Evolutionary conservation across 2,329 filamentous ascomycete species (phyloP).

Genomic region (Botrytis aclada): DNA sequence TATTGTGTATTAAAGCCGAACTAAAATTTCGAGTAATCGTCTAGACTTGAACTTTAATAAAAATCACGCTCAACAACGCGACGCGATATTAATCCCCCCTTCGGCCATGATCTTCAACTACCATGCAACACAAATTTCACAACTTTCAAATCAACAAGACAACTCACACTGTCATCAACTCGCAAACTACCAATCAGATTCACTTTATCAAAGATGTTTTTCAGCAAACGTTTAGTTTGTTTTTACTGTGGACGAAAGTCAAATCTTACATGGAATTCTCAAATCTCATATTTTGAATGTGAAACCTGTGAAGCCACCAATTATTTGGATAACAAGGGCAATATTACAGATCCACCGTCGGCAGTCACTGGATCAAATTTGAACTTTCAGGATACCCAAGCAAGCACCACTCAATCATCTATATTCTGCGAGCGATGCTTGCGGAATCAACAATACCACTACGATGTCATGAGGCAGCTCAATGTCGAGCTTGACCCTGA

Average conservation of each 20-base stretch:
- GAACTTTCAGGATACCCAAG: constrained; percentile 47
- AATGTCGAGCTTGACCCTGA: constrained; percentile 62
- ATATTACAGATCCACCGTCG: constrained; percentile 83
- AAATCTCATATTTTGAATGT: constrained; percentile 67
- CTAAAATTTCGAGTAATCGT: not conserved
- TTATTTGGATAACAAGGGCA: constrained; percentile 84
- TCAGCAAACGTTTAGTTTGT: constrained; percentile 54
- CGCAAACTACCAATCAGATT: not conserved
- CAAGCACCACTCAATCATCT: constrained; percentile 33
- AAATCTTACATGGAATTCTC: constrained; percentile 54
- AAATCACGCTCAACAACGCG: not conserved
- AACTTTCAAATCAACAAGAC: not conserved
- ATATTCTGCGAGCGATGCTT: constrained; percentile 74
- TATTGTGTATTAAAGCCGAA: not conserved
- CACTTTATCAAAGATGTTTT: constrained; percentile 27
- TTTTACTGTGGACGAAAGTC: constrained; percentile 80
- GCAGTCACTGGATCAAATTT: constrained; percentile 50
- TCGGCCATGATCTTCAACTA: not conserved
- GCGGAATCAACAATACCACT: constrained; percentile 84
- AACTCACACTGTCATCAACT: not conserved
- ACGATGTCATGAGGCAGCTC: constrained; percentile 74
- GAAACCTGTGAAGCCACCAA: constrained; percentile 80
- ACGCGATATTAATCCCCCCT: not conserved
- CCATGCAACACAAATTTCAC: not conserved
- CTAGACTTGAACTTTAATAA: constrained; percentile 6